Conservation (phyloP, 176 grass and related monocot species). For the Zea mays region DNA sequence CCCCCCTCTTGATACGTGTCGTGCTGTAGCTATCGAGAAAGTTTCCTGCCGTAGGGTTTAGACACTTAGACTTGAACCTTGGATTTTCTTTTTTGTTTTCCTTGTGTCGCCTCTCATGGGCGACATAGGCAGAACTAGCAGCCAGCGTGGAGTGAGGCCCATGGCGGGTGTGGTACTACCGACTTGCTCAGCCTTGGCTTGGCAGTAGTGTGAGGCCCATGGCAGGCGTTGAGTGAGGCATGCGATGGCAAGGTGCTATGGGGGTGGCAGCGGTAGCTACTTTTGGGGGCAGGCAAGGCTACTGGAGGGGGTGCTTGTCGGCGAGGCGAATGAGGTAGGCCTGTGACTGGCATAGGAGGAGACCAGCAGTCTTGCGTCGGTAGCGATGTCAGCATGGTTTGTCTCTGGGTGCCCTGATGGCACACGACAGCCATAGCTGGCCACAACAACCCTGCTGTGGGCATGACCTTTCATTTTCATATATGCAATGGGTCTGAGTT, state of each 20-base stretch:
- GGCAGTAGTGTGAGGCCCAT: no score
- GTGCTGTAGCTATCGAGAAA: conserved; percentile 2
- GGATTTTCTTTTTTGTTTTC: neutral
- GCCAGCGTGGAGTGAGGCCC: no score
- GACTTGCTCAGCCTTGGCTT: no score
- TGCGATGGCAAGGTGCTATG: neutral
- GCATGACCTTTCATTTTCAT: neutral
- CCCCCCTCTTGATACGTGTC: conserved; percentile 32
- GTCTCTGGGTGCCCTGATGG: neutral
- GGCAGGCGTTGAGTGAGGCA: no score
- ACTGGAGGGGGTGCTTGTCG: neutral
- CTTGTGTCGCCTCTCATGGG: neutral
- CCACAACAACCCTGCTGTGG: neutral
- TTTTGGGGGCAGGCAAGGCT: neutral
- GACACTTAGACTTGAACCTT: neutral
- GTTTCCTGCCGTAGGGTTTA: neutral
- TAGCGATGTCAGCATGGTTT: neutral
- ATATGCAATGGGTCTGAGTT: neutral
- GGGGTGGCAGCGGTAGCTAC: neutral
- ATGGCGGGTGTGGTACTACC: no score
- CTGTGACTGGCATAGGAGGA: neutral
- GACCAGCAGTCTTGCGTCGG: neutral
- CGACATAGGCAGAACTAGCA: neutral
- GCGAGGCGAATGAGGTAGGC: neutral
- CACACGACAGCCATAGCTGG: no score